Base-by-base conservation (phyloP, 2,329 filamentous ascomycete genomes). In the Diplodia mutila region DNA sequence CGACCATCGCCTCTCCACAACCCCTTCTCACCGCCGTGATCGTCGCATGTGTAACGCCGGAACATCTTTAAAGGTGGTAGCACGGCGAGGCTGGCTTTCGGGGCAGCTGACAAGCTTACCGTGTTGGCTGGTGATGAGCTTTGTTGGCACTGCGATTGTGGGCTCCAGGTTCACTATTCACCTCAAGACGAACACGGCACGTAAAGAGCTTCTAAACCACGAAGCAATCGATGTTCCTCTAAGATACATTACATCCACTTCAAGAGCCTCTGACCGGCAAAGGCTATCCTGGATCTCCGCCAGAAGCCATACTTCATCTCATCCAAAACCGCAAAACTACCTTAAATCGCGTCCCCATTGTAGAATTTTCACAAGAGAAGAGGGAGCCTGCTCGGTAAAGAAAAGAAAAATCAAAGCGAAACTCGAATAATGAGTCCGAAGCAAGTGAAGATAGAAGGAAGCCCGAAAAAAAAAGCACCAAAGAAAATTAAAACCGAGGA, bases 341-440 rank as follows among this genome's bases (percentile, higher is more conserved):
- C 25, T n/a, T 32, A 11, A 61, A 48, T 18, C 23, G 21, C 18
- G n/a, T 42, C 21, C 25, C 42, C 12, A 8, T 21, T 63, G 11
- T 23, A 51, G 37, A 63, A 8, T 63, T 63, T 63, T 37, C 59
- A 63, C 59, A 63, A 49, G 59, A 49, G 59, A 63, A 63, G 46
- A 48, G 12, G 32, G 42, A 63, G 39, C 27, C 42, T 37, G 18
- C 42, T 18, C 23, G 42, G 14, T 11, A 51, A 16, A 63, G 34
- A 34, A n/a, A 49, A 49, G 25, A 8, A 39, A 16, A 23, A 61
- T 27, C 42, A 21, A 37, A 2, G 18, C 8, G 16, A 39, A 25
- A 21, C 29, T 27, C 39, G 21, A 18, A 32, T 29, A 23, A n/a
- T n/a, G n/a, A n/a, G n/a, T 63, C 59, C 59, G 59, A 61, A 51